Conservation (phyloP, 768 basidiomycete genomes). For the Tricholoma sp. region DNA sequence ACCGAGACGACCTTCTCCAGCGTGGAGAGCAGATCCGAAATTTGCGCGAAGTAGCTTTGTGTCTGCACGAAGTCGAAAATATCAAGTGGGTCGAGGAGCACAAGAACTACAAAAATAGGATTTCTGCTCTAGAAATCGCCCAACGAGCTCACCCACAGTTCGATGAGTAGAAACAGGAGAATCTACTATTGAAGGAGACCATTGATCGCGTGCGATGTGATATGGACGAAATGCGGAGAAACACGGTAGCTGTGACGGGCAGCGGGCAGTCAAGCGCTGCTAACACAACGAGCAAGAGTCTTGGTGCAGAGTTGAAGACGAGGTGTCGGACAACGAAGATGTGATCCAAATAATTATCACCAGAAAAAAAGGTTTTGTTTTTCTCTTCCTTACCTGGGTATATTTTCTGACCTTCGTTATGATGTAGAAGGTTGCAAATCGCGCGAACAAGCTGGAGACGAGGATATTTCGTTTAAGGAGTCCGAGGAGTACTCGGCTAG, state of each 20-base stretch:
- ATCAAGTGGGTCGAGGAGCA: slow-evolving; percentile 65
- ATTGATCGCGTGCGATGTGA: slow-evolving; percentile 93
- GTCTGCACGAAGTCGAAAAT: slow-evolving; percentile 61
- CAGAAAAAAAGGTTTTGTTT: no score
- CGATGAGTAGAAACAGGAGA: slow-evolving; percentile 93
- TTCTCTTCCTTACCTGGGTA: no score
- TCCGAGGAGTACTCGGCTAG: no score
- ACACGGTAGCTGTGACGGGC: slow-evolving; percentile 30
- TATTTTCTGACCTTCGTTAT: no score
- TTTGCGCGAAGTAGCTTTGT: slow-evolving; percentile 56
- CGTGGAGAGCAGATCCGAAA: no score
- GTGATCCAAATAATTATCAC: no score
- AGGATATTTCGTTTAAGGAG: no score
- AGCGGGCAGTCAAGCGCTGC: slow-evolving; percentile 45
- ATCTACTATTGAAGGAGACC: slow-evolving; percentile 87
- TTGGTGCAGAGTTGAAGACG: slow-evolving; percentile 60
- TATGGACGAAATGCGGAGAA: slow-evolving; percentile 81
- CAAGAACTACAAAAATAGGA: slow-evolving; percentile 66
- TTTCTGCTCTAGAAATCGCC: slow-evolving; percentile 69
- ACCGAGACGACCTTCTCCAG: no score
- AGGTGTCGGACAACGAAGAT: no score
- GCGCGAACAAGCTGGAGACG: no score
- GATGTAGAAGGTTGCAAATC: no score
- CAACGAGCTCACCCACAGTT: slow-evolving; percentile 68
- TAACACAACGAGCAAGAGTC: slow-evolving; percentile 62